Conservation (phyloP, 768 basidiomycete species). For the Xanthoconium purpureum region DNA sequence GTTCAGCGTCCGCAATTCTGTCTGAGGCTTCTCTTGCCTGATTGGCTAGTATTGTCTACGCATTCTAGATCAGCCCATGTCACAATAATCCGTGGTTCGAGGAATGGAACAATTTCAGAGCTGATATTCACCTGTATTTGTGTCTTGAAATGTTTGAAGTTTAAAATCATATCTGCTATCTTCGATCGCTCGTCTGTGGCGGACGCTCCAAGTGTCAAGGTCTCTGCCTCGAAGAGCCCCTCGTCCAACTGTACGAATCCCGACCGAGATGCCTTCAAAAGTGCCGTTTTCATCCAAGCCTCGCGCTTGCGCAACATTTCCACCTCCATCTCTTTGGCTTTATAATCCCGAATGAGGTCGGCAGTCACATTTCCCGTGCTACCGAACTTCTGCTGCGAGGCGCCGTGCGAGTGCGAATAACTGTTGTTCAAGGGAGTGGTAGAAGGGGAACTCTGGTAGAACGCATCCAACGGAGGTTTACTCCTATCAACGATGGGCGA, state of each 20-base stretch:
- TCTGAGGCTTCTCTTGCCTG: constrained; percentile 79
- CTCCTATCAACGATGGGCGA: constrained; percentile 56
- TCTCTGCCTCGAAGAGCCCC: constrained; percentile 40
- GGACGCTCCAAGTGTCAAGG: constrained; percentile 34
- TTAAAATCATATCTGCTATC: constrained; percentile 68
- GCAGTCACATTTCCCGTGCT: constrained; percentile 70
- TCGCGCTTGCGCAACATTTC: constrained; percentile 74
- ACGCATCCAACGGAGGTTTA: constrained; percentile 59
- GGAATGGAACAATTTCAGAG: not conserved
- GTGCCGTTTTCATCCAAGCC: constrained; percentile 80
- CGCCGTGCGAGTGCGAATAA: constrained; percentile 41
- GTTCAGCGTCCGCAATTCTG: constrained; percentile 75
- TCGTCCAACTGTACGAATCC: constrained; percentile 73
- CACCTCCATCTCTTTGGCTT: constrained; percentile 77
- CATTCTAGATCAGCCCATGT: constrained; percentile 9
- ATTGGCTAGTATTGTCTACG: constrained; percentile 65
- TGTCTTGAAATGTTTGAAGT: constrained; percentile 85
- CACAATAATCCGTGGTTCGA: not conserved
- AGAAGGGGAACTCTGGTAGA: constrained; percentile 43
- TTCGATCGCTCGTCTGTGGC: constrained; percentile 43
- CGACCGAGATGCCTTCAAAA: constrained; percentile 68
- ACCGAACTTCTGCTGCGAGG: constrained; percentile 34
- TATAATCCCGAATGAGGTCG: constrained; percentile 77
- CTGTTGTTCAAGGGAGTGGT: constrained; percentile 50
- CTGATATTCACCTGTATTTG: constrained; percentile 68